Evolutionary conservation across 1,139 yeast species (phyloP).

Genomic region (Waltiozyma sp.): DNA sequence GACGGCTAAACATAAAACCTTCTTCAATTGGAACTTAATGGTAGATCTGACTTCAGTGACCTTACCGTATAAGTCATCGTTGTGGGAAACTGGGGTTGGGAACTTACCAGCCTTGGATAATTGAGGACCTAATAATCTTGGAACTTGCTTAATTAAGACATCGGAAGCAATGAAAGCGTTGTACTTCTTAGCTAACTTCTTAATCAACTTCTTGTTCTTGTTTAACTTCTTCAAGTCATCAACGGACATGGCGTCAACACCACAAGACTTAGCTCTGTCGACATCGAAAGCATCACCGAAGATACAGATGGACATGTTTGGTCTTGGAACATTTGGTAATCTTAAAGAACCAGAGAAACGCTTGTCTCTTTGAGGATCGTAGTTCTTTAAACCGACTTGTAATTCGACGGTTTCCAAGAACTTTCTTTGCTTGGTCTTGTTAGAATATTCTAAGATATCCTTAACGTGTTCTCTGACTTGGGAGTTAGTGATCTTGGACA

Average conservation of each 20-base stretch:
- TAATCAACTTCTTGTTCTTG: slow-evolving; percentile 99
- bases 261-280: slow-evolving; percentile 99
- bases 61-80: slow-evolving; percentile 94
- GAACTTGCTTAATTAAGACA: slow-evolving; percentile 98
- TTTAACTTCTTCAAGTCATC: slow-evolving; percentile 99
- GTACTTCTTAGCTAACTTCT: slow-evolving; percentile 99
- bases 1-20: slow-evolving; percentile 86
- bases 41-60: slow-evolving; percentile 97
- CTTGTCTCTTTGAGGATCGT: slow-evolving; percentile 99
- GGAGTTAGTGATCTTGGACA: slow-evolving; percentile 90
- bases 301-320: slow-evolving; percentile 99
- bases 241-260: slow-evolving; percentile 99
- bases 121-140: slow-evolving; percentile 99
- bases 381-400: slow-evolving; percentile 99
- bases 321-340: slow-evolving; percentile 99
- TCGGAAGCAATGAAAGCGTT: slow-evolving; percentile 99
- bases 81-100: slow-evolving; percentile 99
- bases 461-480: slow-evolving; percentile 97
- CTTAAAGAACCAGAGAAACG: slow-evolving; percentile 99
- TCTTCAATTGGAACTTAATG: slow-evolving; percentile 99
- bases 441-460: slow-evolving; percentile 83
- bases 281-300: slow-evolving; percentile 99
- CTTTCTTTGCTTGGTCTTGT: slow-evolving; percentile 99
- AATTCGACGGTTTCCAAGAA: slow-evolving; percentile 99
- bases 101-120: slow-evolving; percentile 99